These are phyloP conservation scores for Lasiodiplodia gonubiensis DNA, from an alignment of 2,329 filamentous ascomycete genomes.

Conservation along the genomic window DNA sequence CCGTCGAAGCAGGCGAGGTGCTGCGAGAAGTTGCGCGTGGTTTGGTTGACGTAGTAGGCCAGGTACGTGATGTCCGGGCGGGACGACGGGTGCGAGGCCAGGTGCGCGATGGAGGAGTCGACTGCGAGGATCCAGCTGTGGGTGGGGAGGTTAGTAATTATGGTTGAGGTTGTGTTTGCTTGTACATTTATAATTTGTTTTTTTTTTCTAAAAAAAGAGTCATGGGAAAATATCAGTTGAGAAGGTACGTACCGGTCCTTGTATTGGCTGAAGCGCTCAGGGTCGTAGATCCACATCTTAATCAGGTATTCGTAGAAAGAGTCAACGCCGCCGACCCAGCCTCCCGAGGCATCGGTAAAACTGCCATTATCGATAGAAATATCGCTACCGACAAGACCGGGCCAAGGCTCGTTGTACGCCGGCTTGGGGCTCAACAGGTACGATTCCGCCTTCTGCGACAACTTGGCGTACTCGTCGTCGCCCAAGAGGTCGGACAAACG, in stretches of 20 bases:
- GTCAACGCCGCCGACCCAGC: slow-evolving; percentile 79
- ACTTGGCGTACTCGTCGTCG: slow-evolving; percentile 66
- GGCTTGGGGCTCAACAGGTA: slow-evolving; percentile 73
- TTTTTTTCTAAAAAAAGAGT: no score
- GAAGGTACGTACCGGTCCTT: slow-evolving; percentile 59
- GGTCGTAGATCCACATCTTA: slow-evolving; percentile 87
- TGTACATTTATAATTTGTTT: no score
- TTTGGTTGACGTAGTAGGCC: slow-evolving; percentile 59
- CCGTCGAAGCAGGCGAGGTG: slow-evolving; percentile 80
- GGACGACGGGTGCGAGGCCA: slow-evolving; percentile 70
- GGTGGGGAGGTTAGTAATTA: not conserved
- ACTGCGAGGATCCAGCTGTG: slow-evolving; percentile 71
- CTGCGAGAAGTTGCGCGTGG: slow-evolving; percentile 46
- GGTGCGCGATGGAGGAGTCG: slow-evolving; percentile 74
- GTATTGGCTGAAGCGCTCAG: slow-evolving; percentile 66
- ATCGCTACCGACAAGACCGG: slow-evolving; percentile 73
- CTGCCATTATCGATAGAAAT: slow-evolving; percentile 69
- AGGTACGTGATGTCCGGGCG: slow-evolving; percentile 76
- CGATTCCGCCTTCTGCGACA: slow-evolving; percentile 70
- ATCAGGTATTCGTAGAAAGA: slow-evolving; percentile 90
- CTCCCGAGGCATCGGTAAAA: slow-evolving; percentile 71
- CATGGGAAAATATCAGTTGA: no score
- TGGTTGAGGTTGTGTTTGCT: no score
- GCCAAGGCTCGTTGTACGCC: slow-evolving; percentile 70
- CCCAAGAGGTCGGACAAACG: slow-evolving; percentile 77